Base-by-base conservation (phyloP, 2,329 filamentous ascomycete species). In the Aschersonia sp. region DNA sequence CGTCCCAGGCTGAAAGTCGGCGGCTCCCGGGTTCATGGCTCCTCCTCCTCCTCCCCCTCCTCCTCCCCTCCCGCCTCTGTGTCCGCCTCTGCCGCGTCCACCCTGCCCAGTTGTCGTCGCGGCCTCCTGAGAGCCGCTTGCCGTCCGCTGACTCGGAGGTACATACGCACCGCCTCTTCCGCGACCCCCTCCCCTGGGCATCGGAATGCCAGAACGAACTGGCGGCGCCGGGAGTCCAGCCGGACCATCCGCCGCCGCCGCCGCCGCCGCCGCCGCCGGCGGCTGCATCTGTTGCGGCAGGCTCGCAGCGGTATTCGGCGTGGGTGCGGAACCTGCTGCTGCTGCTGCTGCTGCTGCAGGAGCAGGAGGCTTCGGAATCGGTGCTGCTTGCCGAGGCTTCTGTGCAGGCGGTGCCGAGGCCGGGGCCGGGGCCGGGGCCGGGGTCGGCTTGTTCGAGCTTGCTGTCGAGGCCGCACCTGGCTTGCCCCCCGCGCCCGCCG, bases 1-100 rank as follows among this genome's bases (percentile, higher is more conserved):
- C 53, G 69, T 74, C 4, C 76, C 75, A 7, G 73, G 71, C 42
- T 78, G 75, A 54, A 78, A 73, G 49, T 80, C 78, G 45, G 69
- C 65, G 8, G 72, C 76, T 10, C 63, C 63, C 1, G 71, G 68
- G 53, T 75, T 79, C 54, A 79, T 55, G 9, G 50, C 64, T 9
- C 62, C 62, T 31, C 72, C 70, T 31, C 72, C 70, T 42, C 62
- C 64, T 9, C 62, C 63, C 30, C 66, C 62, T 31, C 72, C 70
- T 31, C 72, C 70, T 42, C 62, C 62, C 29, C 71, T 66, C 33
- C 67, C 63, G 30, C 66, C 66, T 41, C 66, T 55, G 12, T 54
- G 57, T 43, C 65, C 69, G 30, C 72, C 70, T 43, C 73, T 66
- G 44, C 64, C 62, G 45, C 66, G 47, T 60, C 29, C 67, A 55